Evolutionary conservation across 23 red algal species (phyloP), one percentile per base, ranked within the genome.

Genomic region (Gracilaria caudata): DNA sequence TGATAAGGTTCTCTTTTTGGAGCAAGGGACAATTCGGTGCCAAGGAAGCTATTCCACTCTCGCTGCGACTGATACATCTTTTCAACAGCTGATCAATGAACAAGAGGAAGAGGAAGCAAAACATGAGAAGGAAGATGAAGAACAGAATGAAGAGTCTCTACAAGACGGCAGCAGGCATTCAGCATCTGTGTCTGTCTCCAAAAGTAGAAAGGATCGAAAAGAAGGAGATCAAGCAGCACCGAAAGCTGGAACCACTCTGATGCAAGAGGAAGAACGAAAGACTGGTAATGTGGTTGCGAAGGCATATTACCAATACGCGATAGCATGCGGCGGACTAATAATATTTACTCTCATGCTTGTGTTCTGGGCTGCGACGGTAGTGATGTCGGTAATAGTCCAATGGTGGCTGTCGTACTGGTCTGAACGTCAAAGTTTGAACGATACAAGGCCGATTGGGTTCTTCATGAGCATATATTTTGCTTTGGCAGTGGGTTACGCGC

Each of bases 351-450:
- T 92, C 56, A 79, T 93, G 40, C 58, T 98, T 34, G 28, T 77
- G 0, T 80, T 98, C 35, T 93, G 81, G 64, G 79, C 45, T 34
- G 63, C 88, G 7, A 74, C 95, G 5, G 66, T 89, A 6, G 77
- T 71, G 24, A 32, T 89, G 14, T 72, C 77, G 34, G 84, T 98
- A 26, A 73, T 94, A 21, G 84, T 76, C 25, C 92, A 98, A 55
- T 98, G 95, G 95, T 98, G 95, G 95, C 86, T 98, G 10, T 80
- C 74, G 36, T 98, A 84, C 86, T 98, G 95, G 95, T 86, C 90
- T 32, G 79, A 90, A 47, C 37, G 89, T 20, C 17, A 80, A 30
- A 23, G 26, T 28, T 68, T 44, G 33, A 30, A 80, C 21, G 61
- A 77, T 7, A 13, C 43, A 17, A 26, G 51, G 1, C 73, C 56